Evolutionary conservation across 2,329 filamentous ascomycete species (phyloP).

Genomic region (Camptophora hylomeconis): DNA sequence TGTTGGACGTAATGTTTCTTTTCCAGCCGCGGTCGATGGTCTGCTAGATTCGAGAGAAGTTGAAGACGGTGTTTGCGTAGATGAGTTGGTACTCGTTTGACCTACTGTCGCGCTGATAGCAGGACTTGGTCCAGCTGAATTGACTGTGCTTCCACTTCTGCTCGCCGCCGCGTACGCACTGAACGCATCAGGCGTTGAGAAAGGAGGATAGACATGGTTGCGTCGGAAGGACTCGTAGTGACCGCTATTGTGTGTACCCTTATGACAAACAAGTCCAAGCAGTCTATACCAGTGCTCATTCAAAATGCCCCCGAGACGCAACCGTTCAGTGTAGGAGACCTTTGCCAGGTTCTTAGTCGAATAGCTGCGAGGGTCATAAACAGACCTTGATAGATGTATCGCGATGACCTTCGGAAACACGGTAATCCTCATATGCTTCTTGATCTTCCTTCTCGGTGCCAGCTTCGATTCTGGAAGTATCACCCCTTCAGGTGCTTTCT

Average conservation of each 20-base stretch:
- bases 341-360: conserved; percentile 93
- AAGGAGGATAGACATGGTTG: conserved; percentile 67
- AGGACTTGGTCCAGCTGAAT: conserved; percentile 37
- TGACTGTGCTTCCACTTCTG: conserved; percentile 39
- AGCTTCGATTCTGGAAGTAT: conserved; percentile 59
- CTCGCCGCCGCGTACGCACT: conserved; percentile 63
- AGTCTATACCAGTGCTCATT: conserved; percentile 71
- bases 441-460: conserved; percentile 72
- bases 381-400: conserved; percentile 83
- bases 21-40: conserved; percentile 7
- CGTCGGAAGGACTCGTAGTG: conserved; percentile 95
- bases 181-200: conserved; percentile 69
- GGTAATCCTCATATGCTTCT: conserved; percentile 76
- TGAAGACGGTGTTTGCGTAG: conserved; percentile 13
- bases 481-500: conserved; percentile 59
- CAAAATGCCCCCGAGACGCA: conserved; percentile 68
- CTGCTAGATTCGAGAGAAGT: conserved; percentile 11
- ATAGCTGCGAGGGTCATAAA: conserved; percentile 63
- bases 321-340: conserved; percentile 76
- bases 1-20: neutral
- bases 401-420: conserved; percentile 80
- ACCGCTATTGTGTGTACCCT: conserved; percentile 87
- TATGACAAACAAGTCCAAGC: conserved; percentile 80
- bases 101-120: conserved; percentile 9
- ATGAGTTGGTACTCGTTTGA: conserved; percentile 4